Conservation (phyloP, 2,329 filamentous ascomycete genomes). For the Colletotrichum sp. region DNA sequence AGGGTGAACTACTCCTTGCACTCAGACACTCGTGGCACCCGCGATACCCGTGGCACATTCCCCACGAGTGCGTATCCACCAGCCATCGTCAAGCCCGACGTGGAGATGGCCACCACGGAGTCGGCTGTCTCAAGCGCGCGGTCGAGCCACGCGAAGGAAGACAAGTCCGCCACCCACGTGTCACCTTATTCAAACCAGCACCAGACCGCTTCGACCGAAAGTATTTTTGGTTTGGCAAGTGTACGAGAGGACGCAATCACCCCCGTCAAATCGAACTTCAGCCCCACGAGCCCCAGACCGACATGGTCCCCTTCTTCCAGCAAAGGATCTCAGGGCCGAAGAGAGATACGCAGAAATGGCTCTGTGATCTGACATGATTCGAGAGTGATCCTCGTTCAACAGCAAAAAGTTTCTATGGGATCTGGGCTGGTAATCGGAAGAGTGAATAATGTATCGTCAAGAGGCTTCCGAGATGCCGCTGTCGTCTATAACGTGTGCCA, state of each 20-base stretch:
- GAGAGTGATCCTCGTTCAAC: neutral
- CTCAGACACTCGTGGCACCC: conserved; percentile 3
- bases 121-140: neutral
- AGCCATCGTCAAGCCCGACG: neutral
- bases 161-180: neutral
- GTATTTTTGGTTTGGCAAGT: conserved; percentile 10
- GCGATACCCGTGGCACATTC: neutral
- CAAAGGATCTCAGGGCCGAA: neutral
- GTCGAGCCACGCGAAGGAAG: neutral
- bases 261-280: neutral
- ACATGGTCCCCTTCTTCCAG: neutral
- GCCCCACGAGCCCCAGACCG: neutral
- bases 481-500: neutral
- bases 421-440: neutral
- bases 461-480: neutral
- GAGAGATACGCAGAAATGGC: neutral
- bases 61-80: neutral
- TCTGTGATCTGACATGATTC: neutral
- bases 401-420: neutral
- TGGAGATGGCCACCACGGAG: neutral
- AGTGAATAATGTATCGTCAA: neutral
- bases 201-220: neutral
- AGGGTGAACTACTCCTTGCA: conserved; percentile 9
- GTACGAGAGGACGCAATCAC: conserved; percentile 1
- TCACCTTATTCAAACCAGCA: conserved; percentile 2